A percentile compares a stretch with the other conserved stretches of the same genome.
Conservation (phyloP, 306 rosid species). For the Fragaria nilgerrensis region DNA sequence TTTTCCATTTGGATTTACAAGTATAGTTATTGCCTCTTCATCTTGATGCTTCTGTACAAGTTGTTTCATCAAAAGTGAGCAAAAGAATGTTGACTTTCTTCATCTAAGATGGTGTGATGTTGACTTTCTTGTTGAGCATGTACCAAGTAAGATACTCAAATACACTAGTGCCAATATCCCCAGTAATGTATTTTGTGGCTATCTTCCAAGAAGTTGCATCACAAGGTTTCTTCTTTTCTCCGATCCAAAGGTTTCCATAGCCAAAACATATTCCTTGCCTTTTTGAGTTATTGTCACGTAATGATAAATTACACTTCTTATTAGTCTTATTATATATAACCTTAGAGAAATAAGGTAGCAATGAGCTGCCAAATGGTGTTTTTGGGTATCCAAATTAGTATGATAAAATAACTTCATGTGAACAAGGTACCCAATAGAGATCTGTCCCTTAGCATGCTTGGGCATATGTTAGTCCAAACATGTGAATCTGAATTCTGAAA, state of each 20-base stretch:
- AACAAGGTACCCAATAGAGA: background rate
- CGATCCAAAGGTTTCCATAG: background rate
- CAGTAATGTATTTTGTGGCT: background rate
- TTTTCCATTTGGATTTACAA: background rate
- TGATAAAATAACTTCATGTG: background rate
- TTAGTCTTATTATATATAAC: background rate
- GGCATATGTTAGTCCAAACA: background rate
- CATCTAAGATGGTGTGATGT: background rate
- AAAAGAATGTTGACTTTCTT: background rate
- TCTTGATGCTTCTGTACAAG: background rate
- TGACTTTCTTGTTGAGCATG: background rate
- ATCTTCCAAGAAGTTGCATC: conserved; percentile 11
- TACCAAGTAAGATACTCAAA: background rate
- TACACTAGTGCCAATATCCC: background rate
- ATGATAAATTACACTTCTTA: background rate
- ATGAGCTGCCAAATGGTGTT: background rate
- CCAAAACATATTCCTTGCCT: background rate
- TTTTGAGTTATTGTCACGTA: background rate
- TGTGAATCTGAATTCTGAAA: background rate
- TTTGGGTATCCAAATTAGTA: background rate
- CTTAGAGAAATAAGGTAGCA: background rate
- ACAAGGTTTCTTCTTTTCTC: background rate
- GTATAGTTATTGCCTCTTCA: background rate
- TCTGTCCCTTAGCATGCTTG: background rate
- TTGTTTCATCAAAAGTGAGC: background rate